phyloP scores from a whole-genome alignment of 2,329 filamentous ascomycete species.

The Ascochyta pisi region DNA sequence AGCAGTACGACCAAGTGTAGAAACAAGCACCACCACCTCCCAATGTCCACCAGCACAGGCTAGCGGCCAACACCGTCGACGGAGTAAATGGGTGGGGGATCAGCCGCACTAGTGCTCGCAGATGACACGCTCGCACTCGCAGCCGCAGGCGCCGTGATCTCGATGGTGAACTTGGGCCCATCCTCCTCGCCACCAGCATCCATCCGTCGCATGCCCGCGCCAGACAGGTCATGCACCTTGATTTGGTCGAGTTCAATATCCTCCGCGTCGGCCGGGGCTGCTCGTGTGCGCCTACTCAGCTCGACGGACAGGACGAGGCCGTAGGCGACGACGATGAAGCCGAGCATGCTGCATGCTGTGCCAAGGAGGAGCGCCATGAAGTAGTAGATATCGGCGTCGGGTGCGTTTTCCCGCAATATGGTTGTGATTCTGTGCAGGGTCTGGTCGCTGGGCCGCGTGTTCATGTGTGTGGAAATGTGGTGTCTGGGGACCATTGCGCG shows the following conservation, averaged over 20 bases:
- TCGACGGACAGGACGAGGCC: neutral
- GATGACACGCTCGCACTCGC: neutral
- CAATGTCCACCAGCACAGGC: neutral
- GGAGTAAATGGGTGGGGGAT: constrained; percentile 4
- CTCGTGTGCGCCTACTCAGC: neutral
- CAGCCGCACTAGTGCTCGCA: neutral
- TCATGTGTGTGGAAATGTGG: neutral
- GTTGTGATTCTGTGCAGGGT: neutral
- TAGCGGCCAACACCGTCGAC: constrained; percentile 5
- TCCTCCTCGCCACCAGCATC: neutral
- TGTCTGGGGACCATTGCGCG: neutral
- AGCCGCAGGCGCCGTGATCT: neutral
- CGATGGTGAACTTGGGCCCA: neutral
- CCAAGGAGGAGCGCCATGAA: neutral
- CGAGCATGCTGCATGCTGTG: neutral
- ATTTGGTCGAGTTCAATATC: constrained; percentile 12
- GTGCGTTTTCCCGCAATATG: neutral
- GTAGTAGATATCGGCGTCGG: constrained; percentile 1
- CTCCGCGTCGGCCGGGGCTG: too few species aligned
- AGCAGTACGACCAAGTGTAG: neutral
- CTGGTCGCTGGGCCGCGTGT: neutral
- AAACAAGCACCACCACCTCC: neutral
- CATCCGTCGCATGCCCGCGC: constrained; percentile 2
- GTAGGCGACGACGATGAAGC: neutral
- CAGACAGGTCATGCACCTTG: constrained; percentile 1